Percentiles rank a stretch among this genome's conserved stretches.
phyloP scores from a whole-genome alignment of 495 filamentous ascomycete species.

The Geoglossum glabrum region DNA sequence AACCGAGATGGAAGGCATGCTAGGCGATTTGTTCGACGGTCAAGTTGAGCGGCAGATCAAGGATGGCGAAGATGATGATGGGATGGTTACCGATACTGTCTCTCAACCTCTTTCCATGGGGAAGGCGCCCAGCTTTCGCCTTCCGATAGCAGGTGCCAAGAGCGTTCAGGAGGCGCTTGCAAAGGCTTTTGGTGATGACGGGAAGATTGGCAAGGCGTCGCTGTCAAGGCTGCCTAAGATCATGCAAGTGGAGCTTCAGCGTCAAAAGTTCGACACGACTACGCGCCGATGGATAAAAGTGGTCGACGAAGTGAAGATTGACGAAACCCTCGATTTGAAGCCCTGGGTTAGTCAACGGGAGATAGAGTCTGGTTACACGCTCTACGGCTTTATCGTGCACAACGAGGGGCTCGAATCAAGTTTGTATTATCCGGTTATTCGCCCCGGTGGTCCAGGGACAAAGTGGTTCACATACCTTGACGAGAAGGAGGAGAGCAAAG shows the following conservation, averaged over 20 bases:
- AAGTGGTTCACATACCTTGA: conserved; percentile 42
- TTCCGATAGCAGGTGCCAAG: conserved; percentile 11
- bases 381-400: conserved; percentile 44
- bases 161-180: conserved; percentile 15
- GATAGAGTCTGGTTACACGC: conserved; percentile 24
- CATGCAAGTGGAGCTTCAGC: conserved; percentile 37
- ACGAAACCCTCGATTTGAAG: conserved; percentile 30
- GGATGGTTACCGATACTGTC: background rate
- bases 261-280: conserved; percentile 31
- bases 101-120: background rate
- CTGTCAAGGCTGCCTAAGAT: conserved; percentile 19
- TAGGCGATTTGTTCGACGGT: conserved; percentile 23
- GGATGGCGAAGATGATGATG: conserved; percentile 1
- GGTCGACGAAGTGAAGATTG: conserved; percentile 33
- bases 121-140: conserved; percentile 11
- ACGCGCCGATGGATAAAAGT: conserved; percentile 36
- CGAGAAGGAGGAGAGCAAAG: conserved; percentile 29
- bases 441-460: conserved; percentile 33
- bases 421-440: conserved; percentile 39
- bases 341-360: conserved; percentile 18
- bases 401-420: conserved; percentile 38
- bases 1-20: conserved; percentile 20
- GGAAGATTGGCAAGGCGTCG: background rate
- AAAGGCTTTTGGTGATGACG: conserved; percentile 8
- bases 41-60: conserved; percentile 15